These are phyloP conservation scores for Oehlia diaphana DNA, from an alignment of 192 early-diverging fungal species.

Conservation along the genomic window DNA sequence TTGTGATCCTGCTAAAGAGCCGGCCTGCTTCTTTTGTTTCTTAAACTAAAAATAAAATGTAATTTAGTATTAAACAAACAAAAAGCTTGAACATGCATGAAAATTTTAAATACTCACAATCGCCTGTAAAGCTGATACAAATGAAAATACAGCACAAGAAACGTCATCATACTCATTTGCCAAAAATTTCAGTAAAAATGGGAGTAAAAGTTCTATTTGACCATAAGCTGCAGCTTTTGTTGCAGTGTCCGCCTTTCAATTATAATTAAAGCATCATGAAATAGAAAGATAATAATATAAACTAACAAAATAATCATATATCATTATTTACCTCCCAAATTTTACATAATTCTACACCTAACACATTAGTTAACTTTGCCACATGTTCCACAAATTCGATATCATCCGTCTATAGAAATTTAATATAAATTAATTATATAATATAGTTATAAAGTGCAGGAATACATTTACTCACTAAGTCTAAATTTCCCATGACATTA, in stretches of 20 bases:
- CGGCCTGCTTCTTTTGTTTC: slow-evolving; percentile 53
- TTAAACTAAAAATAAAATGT: slow-evolving; percentile 41
- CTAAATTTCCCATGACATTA: slow-evolving; percentile 44
- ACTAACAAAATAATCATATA: not conserved
- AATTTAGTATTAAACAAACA: slow-evolving; percentile 8
- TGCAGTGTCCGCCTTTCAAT: slow-evolving; percentile 33
- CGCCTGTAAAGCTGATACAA: slow-evolving; percentile 66
- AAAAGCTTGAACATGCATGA: not conserved
- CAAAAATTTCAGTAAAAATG: slow-evolving; percentile 77
- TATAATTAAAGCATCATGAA: slow-evolving; percentile 26
- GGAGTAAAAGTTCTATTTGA: slow-evolving; percentile 75
- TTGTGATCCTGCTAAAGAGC: slow-evolving; percentile 46
- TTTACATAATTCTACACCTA: slow-evolving; percentile 73
- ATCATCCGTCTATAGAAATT: slow-evolving; percentile 36
- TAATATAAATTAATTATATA: not conserved
- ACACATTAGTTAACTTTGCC: slow-evolving; percentile 68
- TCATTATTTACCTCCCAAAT: slow-evolving; percentile 52
- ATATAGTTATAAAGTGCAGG: not conserved
- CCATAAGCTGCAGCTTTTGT: slow-evolving; percentile 55
- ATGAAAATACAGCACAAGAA: slow-evolving; percentile 73
- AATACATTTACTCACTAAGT: slow-evolving; percentile 40
- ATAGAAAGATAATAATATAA: too few species aligned
- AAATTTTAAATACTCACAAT: slow-evolving; percentile 60
- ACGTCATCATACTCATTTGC: slow-evolving; percentile 84
- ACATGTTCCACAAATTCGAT: slow-evolving; percentile 68